Base-by-base conservation (phyloP, 164 flowering plant species). In the Liquidambar formosana region DNA sequence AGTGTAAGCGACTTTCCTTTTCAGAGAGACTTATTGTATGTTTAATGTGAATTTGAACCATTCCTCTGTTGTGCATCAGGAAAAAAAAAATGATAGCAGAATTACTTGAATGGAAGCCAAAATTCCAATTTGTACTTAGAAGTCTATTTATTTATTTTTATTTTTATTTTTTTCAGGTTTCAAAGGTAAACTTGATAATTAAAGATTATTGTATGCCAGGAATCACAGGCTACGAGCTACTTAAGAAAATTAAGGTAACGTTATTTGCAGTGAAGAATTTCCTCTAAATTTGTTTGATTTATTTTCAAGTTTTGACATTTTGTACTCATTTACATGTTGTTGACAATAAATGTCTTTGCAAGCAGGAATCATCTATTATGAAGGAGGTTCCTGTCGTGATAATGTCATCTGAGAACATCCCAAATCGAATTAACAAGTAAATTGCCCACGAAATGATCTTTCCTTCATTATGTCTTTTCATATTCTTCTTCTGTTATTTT, bases 131-230 rank as follows among this genome's bases (percentile, higher is more conserved):
- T 14, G 12, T 13, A n/a, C n/a, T n/a, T n/a, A n/a, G n/a, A n/a
- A n/a, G n/a, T n/a, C 10, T 28, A 18, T n/a, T 64, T 9, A 5
- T 27, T 41, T 19, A 5, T 16, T 13, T n/a, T 26, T 46, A 1
- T 33, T 49, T 6, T 53, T 33, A 3, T 11, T 33, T 57, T 10
- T 63, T 54, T 71, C 82, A 83, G 88, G 80, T 41, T 4, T 71
- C 74, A 15, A 86, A 85, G 72, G 89, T 92, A 27, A 85, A 87
- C 54, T 47, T 92, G 82, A 84, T 92, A 4, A 83, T 92, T 15
- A 88, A 93, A 10, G 97, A 91, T 72, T 91, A 91, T 63, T 86
- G 91, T 64, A 89, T 91, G 97, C 97, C 97, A 0, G 94, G 85
- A 74, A 92, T 92, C 93, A 87, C 90, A n/a, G 97, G 93, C 14